Evolutionary conservation across 305 asterid genomes (phyloP).

Genomic region (Fraxinus dipetala): DNA sequence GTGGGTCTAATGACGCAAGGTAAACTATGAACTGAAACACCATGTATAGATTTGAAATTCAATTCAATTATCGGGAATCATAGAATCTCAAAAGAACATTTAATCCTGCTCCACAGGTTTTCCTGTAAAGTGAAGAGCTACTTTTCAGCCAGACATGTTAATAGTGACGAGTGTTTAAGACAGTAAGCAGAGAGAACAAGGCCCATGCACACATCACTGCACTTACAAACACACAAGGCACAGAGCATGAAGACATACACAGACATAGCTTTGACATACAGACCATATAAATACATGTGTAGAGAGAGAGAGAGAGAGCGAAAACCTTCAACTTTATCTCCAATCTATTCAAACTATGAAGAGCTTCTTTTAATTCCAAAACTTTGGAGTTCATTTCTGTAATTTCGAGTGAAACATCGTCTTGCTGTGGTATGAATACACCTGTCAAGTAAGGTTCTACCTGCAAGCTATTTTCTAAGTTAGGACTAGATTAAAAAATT

Average conservation of each 20-base stretch:
- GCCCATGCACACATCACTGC: not conserved
- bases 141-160: not conserved
- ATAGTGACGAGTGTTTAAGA: not conserved
- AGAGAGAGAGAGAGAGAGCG: constrained; percentile 11
- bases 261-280: not conserved
- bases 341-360: constrained; percentile 60
- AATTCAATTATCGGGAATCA: not conserved
- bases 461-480: constrained; percentile 34
- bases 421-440: constrained; percentile 53
- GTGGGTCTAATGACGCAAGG: not conserved
- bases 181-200: not conserved
- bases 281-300: not conserved
- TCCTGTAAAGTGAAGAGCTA: not conserved
- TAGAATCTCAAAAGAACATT: not conserved
- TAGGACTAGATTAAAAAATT: not conserved
- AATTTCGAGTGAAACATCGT: constrained; percentile 32
- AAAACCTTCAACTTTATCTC: constrained; percentile 85
- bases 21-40: not conserved
- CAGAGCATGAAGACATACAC: not conserved
- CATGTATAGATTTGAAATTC: not conserved
- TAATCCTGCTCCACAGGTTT: not conserved
- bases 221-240: not conserved
- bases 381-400: constrained; percentile 49
- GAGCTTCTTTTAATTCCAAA: constrained; percentile 55
- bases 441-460: constrained; percentile 71